Conservation (phyloP, 331 rosid genomes). For the Cydonia oblonga region DNA sequence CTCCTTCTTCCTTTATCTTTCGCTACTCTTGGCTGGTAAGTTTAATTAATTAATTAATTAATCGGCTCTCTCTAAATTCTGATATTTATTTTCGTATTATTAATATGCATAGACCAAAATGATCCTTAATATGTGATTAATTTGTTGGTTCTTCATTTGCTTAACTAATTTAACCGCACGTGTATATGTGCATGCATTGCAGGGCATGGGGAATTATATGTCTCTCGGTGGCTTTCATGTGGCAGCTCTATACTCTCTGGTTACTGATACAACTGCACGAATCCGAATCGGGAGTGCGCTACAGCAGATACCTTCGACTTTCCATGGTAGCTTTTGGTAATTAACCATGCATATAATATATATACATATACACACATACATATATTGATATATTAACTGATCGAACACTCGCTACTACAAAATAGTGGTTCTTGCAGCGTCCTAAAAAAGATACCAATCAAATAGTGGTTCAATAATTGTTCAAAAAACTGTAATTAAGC, state of each 20-base stretch:
- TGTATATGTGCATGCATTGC: neutral
- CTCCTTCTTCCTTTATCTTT: slow-evolving; percentile 62
- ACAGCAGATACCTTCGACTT: slow-evolving; percentile 66
- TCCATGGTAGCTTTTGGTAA: slow-evolving; percentile 69
- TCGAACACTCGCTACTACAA: neutral
- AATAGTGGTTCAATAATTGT: too few species aligned
- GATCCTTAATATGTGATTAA: too few species aligned
- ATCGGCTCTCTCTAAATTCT: neutral
- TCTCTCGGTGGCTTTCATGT: slow-evolving; percentile 34
- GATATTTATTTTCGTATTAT: neutral
- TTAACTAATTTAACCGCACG: too few species aligned
- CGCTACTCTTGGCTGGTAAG: slow-evolving; percentile 46
- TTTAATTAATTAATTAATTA: neutral
- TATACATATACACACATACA: neutral
- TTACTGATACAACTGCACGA: slow-evolving; percentile 60
- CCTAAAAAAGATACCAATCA: neutral
- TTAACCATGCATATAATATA: neutral
- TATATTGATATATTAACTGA: neutral
- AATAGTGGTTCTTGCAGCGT: neutral
- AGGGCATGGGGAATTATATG: slow-evolving; percentile 54
- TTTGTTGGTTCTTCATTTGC: neutral
- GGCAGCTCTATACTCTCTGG: slow-evolving; percentile 72
- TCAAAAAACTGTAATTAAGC: too few species aligned
- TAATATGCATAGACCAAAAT: too few species aligned
- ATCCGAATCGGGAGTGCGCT: slow-evolving; percentile 46